Conservation (phyloP, 2,329 filamentous ascomycete species). For the Westerdykella aurantiaca region DNA sequence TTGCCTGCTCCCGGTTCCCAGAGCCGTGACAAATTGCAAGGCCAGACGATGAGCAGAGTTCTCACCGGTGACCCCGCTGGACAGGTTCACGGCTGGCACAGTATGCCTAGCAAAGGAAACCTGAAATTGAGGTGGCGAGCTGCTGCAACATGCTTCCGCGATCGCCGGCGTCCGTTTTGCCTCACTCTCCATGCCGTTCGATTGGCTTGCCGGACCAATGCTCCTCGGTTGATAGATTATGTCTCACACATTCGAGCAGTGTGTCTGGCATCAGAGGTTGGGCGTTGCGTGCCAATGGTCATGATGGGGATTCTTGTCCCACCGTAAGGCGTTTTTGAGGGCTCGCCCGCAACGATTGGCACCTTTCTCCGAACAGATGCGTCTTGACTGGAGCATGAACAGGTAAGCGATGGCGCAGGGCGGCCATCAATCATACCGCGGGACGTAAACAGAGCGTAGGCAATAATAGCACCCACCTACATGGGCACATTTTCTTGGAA, state of each 20-base stretch:
- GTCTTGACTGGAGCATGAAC: constrained; percentile 12
- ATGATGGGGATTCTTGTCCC: no score
- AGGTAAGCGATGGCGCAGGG: constrained; percentile 23
- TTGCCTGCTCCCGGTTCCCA: constrained; percentile 26
- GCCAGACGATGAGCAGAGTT: constrained; percentile 24
- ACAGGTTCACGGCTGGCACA: constrained; percentile 18
- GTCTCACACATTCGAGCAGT: constrained; percentile 14
- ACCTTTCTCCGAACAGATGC: constrained; percentile 5
- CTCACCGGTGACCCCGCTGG: constrained; percentile 32
- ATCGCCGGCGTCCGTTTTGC: constrained; percentile 24
- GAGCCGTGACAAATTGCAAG: constrained; percentile 31
- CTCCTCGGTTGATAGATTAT: constrained; percentile 24
- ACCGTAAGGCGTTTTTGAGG: constrained; percentile 23
- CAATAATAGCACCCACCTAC: no score
- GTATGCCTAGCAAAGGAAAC: constrained; percentile 9
- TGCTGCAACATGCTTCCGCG: constrained; percentile 24
- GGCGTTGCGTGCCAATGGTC: constrained; percentile 3
- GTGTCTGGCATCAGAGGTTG: constrained; percentile 13
- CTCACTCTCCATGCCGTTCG: constrained; percentile 23
- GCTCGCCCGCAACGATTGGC: constrained; percentile 18
- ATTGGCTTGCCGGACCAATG: constrained; percentile 28
- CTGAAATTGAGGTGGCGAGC: constrained; percentile 30
- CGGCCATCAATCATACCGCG: no score
- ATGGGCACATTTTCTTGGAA: no score
- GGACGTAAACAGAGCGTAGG: no score